These are phyloP conservation scores for Zygotorulaspora danielsina DNA, from an alignment of 805 yeast genomes.

Conservation along the genomic window DNA sequence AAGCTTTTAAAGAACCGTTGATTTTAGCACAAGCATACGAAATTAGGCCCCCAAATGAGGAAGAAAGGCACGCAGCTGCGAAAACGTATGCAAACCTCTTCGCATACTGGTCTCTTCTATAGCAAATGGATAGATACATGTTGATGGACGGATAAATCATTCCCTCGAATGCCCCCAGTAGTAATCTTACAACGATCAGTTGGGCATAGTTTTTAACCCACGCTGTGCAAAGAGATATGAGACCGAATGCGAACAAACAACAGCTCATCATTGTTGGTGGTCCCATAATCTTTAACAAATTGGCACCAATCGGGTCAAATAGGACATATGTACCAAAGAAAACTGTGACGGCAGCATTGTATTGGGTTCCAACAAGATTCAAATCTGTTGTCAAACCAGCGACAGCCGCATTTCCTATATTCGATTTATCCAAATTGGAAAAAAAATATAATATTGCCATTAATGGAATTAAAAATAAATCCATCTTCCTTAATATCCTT, in stretches of 20 bases:
- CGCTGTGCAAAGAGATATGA: conserved; percentile 40
- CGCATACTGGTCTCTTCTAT: conserved; percentile 47
- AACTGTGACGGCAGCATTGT: conserved; percentile 43
- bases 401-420: conserved; percentile 55
- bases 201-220: conserved; percentile 42
- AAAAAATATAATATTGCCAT: conserved; percentile 42
- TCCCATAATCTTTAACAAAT: conserved; percentile 37
- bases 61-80: conserved; percentile 49
- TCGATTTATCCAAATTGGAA: conserved; percentile 50
- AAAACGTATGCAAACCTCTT: conserved; percentile 46
- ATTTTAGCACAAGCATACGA: conserved; percentile 44
- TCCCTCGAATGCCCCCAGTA: conserved; percentile 51
- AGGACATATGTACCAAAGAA: conserved; percentile 44
- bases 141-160: conserved; percentile 49
- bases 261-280: conserved; percentile 36
- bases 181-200: conserved; percentile 44
- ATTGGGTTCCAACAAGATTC: conserved; percentile 39
- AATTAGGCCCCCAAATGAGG: conserved; percentile 55
- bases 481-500: conserved; percentile 40
- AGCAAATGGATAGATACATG: conserved; percentile 45
- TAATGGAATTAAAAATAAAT: conserved; percentile 42
- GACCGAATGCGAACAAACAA: conserved; percentile 38
- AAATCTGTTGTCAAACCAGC: conserved; percentile 47
- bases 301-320: conserved; percentile 39
- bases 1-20: conserved; percentile 42